phyloP scores from a whole-genome alignment of 1,284 basidiomycete genomes.

The Chiua sp. region DNA sequence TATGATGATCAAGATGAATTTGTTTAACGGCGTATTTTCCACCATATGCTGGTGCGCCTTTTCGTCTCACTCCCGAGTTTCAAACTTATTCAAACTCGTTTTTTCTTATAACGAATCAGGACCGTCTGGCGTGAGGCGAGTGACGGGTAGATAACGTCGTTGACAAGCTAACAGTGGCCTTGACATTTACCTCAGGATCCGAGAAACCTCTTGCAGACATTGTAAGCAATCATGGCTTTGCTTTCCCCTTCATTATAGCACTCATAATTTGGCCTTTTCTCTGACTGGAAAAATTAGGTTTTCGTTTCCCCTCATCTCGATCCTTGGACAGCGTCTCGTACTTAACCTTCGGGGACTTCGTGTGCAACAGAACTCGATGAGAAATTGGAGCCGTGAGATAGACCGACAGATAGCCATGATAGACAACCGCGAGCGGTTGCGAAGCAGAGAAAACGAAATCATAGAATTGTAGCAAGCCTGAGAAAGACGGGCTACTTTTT shows the following conservation, averaged over 20 bases:
- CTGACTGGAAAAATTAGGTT: conserved; percentile 4
- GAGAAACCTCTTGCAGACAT: conserved; percentile 11
- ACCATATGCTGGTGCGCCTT: neutral
- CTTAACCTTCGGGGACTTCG: conserved; percentile 26
- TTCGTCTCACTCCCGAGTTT: neutral
- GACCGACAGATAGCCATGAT: conserved; percentile 17
- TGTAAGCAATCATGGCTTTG: conserved; percentile 17
- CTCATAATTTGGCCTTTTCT: too few relatives aligned
- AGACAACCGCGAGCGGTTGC: neutral
- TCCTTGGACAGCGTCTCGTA: conserved; percentile 30
- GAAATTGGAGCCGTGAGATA: conserved; percentile 15
- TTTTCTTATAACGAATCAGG: neutral
- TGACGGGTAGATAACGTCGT: too few relatives aligned
- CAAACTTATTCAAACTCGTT: too few relatives aligned
- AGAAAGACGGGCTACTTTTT: too few relatives aligned
- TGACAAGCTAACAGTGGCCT: too few relatives aligned
- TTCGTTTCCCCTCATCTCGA: conserved; percentile 14
- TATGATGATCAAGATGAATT: neutral
- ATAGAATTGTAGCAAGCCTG: too few relatives aligned
- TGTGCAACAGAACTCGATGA: neutral
- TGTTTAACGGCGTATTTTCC: neutral
- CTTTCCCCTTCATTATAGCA: too few relatives aligned
- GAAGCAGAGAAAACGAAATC: too few relatives aligned
- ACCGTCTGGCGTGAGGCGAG: neutral
- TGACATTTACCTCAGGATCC: conserved; percentile 19